Base-by-base conservation (phyloP, 176 grass and related monocot species). In the Panicum miliaceum region DNA sequence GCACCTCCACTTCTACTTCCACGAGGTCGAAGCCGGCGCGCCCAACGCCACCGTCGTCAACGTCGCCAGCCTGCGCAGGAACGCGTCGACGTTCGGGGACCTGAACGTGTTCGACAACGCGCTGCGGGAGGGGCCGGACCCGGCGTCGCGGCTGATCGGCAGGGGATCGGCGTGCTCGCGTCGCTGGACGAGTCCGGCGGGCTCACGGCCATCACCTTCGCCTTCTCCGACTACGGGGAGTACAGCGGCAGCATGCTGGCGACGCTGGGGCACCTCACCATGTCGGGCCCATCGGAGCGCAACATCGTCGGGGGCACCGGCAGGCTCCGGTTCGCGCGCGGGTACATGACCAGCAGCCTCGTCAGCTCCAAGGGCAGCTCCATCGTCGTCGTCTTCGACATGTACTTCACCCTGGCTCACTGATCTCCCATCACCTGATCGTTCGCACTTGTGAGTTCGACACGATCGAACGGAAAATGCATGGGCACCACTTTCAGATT, bases 1-100 rank as follows among this genome's bases (percentile, higher is more conserved):
- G 12, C 91, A 93, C 68, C 89, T 96, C 45, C 91, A 89, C 37
- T 93, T 91, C 82, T 96, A 91, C 82, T 90, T 96, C 78, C 94
- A 93, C 61, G 89, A 96, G 71, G 69, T 91, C 48, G 12, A 77
- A 6, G 57, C 86, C 38, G 91, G 91, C 59, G 1, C 38, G 38
- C 68, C 76, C 52, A 90, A 89, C 56, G 76, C 91, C 50, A 90
- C 84, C 3, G 72, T 88, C 19, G 67, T 89, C 83, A 79, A 56
- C 53, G 62, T 92, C 37, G 86, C 73, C 71, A 70, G 80, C 64
- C 54, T 82, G 15, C 71, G 82, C 58, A 84, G 82, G 81, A 86
- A 80, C 85, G 65, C 79, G 23, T 79, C 81, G 41, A 87, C 76
- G 48, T 97, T 93, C 62, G 91, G 91, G 0, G 84, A 84, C 64